Evolutionary conservation across 345 rosid species (phyloP).

Genomic region (Pelargonium nanum): DNA sequence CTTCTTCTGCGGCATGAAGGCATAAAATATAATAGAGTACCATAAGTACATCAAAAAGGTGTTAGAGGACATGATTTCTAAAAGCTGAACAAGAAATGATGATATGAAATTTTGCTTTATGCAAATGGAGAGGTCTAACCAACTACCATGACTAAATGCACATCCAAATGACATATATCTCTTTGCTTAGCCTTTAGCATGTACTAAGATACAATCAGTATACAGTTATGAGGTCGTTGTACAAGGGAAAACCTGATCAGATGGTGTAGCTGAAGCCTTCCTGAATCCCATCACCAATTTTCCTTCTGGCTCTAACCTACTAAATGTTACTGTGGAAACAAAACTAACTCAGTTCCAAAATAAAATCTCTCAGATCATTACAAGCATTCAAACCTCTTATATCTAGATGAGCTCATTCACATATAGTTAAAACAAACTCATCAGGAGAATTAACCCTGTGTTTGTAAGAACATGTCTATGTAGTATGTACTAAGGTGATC

Average conservation of each 20-base stretch:
- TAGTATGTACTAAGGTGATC: background rate
- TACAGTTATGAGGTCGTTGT: background rate
- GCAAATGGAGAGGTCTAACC: background rate
- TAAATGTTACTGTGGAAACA: slow-evolving; percentile 66
- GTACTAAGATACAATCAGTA: too few relatives aligned
- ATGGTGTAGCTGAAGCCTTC: slow-evolving; percentile 62
- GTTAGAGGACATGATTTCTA: background rate
- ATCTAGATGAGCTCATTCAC: background rate
- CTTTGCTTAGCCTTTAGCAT: too few relatives aligned
- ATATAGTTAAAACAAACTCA: too few relatives aligned
- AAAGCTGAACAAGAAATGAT: background rate
- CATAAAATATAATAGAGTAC: background rate
- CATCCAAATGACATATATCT: background rate
- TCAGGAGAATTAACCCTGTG: too few relatives aligned
- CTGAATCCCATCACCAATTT: slow-evolving; percentile 91
- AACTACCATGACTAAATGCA: background rate
- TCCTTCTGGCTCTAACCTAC: slow-evolving; percentile 88
- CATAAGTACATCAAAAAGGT: background rate
- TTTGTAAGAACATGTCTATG: background rate
- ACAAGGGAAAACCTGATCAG: slow-evolving; percentile 65
- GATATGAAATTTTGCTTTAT: background rate
- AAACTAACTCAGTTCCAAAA: background rate
- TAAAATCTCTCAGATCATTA: background rate
- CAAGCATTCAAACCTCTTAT: background rate
- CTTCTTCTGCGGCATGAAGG: background rate